Evolutionary conservation across 148 eudicot genomes (phyloP).

Genomic region (Euryodendron excelsum): DNA sequence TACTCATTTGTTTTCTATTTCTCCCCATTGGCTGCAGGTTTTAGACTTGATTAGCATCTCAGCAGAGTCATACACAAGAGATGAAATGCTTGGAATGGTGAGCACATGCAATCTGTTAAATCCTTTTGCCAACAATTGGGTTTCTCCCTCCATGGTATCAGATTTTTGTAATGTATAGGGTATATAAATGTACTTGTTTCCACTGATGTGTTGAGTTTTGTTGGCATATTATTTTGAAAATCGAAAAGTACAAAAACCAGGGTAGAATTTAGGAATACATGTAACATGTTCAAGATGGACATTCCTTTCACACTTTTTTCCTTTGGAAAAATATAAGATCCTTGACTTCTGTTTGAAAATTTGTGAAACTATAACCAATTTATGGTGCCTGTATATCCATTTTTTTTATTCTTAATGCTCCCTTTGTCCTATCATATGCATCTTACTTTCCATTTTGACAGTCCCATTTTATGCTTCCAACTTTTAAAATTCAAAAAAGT

Average conservation of each 20-base stretch:
- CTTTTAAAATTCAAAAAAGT: neutral
- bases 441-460: too few relatives aligned
- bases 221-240: neutral
- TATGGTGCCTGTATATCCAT: neutral
- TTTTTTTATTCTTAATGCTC: neutral
- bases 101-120: slow-evolving; percentile 10
- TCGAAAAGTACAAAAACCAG: neutral
- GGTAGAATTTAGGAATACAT: neutral
- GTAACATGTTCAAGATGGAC: neutral
- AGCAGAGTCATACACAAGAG: slow-evolving; percentile 73
- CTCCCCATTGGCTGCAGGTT: slow-evolving; percentile 43
- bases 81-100: slow-evolving; percentile 83
- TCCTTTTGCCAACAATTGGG: neutral
- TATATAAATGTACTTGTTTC: neutral
- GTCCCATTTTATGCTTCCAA: neutral
- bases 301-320: neutral
- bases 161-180: neutral
- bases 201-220: neutral
- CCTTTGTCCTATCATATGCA: too few relatives aligned
- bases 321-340: neutral
- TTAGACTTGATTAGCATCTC: slow-evolving; percentile 80
- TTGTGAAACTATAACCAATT: neutral
- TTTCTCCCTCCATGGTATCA: neutral
- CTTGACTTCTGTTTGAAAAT: neutral
- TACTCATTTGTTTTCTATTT: neutral